phyloP scores from a whole-genome alignment of 176 grass and related monocot species.

The Paspalum notatum region DNA sequence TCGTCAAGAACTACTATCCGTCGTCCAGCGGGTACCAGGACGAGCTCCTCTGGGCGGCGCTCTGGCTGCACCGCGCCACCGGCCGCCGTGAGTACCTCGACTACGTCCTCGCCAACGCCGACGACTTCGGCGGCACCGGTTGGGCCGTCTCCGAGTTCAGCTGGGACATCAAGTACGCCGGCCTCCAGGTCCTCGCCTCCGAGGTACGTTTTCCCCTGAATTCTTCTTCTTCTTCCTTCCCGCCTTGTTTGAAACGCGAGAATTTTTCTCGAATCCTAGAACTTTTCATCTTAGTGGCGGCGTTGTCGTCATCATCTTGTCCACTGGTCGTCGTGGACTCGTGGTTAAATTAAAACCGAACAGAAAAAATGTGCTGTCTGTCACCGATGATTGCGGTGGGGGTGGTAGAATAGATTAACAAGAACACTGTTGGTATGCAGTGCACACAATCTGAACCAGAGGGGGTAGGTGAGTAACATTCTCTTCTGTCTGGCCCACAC shows the following conservation, averaged over 20 bases:
- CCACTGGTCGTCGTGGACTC: too few relatives aligned
- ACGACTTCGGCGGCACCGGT: slow-evolving; percentile 65
- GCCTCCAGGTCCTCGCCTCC: slow-evolving; percentile 77
- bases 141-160: slow-evolving; percentile 98
- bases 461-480: neutral
- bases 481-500: slow-evolving; percentile 8
- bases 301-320: too few relatives aligned
- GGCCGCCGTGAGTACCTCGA: slow-evolving; percentile 50
- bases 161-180: slow-evolving; percentile 98
- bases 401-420: too few relatives aligned
- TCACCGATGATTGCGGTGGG: too few relatives aligned
- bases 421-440: neutral
- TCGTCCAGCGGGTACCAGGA: slow-evolving; percentile 82
- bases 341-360: too few relatives aligned
- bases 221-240: neutral
- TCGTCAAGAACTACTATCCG: slow-evolving; percentile 76
- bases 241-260: neutral
- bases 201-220: slow-evolving; percentile 37
- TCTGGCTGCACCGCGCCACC: slow-evolving; percentile 86
- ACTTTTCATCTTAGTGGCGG: too few relatives aligned
- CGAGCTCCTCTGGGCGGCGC: slow-evolving; percentile 92
- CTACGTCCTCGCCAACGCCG: slow-evolving; percentile 66
- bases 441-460: neutral
- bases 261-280: neutral
- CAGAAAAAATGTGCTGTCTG: too few relatives aligned